Percentiles rank a stretch among this genome's conserved stretches.
These are phyloP conservation scores for Echium plantagineum DNA, from an alignment of 257 asterid genomes.

Conservation along the genomic window DNA sequence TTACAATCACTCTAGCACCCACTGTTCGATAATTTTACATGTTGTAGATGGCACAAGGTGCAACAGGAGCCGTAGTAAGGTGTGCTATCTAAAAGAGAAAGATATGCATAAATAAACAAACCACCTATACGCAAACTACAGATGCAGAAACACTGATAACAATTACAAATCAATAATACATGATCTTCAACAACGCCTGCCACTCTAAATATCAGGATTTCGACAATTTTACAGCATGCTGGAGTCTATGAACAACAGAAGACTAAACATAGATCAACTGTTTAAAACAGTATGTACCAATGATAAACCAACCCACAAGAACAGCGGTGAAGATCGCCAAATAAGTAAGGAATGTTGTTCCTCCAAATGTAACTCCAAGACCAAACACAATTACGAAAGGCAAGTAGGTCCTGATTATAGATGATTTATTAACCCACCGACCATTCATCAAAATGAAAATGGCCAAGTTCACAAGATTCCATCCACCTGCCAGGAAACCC, in stretches of 20 bases:
- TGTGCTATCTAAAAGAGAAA: not conserved
- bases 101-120: not conserved
- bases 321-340: conserved; percentile 38
- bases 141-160: no score
- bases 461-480: conserved; percentile 90
- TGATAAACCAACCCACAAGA: conserved; percentile 74
- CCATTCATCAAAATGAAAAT: conserved; percentile 59
- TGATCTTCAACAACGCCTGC: not conserved
- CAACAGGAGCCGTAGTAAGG: no score
- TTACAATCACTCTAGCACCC: not conserved
- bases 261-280: conserved; percentile 54
- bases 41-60: no score
- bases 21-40: no score
- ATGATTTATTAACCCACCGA: conserved; percentile 46
- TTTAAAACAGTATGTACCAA: conserved; percentile 64
- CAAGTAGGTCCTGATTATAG: conserved; percentile 42
- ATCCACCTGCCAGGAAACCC: conserved; percentile 55
- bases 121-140: not conserved
- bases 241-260: not conserved
- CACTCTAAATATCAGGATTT: not conserved
- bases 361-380: conserved; percentile 61
- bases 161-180: not conserved
- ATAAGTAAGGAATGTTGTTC: conserved; percentile 40
- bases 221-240: not conserved
- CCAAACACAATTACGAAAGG: conserved; percentile 48